Evolutionary conservation across 2,329 filamentous ascomycete genomes (phyloP), one percentile per base, ranked within the genome.

Genomic region (Fusarium beomiforme): DNA sequence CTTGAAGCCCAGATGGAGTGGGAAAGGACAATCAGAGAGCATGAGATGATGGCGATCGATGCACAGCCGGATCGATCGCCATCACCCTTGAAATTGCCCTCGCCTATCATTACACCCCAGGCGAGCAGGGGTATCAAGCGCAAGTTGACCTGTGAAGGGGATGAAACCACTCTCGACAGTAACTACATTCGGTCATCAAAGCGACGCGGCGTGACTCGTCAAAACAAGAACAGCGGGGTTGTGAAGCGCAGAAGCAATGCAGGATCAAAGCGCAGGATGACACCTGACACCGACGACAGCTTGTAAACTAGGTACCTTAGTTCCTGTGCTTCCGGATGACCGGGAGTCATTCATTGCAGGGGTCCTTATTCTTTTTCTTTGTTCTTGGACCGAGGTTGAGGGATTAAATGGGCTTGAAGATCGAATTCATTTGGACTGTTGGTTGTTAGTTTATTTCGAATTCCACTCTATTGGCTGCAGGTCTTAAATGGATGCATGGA

Each of bases 1-100:
- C 39, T 37, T 21, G 42, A 60, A 29, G 50, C 58, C 24, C 31
- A 60, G 21, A 60, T 60, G 41, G 58, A 60, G 10, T 60, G 41
- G 41, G 58, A 60, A 55, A 33, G 49, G 13, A 34, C 58, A 17
- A 43, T 34, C 31, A 37, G 34, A 47, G 57, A 60, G 9, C 41
- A 47, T 5, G 49, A 60, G 17, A 54, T 60, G 41, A 31, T 33
- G 23, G 31, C 44, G 23, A 31, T 51, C 13, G 19, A 60, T 44
- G 34, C 26, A 21, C 19, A 50, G 12, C 41, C 41, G 12, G 21
- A 17, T 21, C 39, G 49, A 60, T 60, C 58, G 41, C 58, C 49
- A 12, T 60, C 58, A 31, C 58, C 58, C 21, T 26, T 60, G 10
- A 12, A 46, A 23, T 43, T 60, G 21, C 33, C 33, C 10, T 54